phyloP scores from a whole-genome alignment of 78 protist genomes.

The Dictyostelium intermedium region DNA sequence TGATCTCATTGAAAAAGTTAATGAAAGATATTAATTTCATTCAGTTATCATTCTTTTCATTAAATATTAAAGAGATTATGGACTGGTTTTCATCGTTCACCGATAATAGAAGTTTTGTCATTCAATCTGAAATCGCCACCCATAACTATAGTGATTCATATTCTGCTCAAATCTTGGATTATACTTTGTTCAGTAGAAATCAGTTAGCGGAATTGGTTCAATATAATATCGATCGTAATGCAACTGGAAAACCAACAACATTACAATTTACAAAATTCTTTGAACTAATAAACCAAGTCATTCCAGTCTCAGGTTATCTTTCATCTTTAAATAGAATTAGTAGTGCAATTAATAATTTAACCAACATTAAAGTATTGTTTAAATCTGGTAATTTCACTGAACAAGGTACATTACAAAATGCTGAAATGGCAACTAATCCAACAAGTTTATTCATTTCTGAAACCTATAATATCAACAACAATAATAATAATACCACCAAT shows the following conservation, averaged over 20 bases:
- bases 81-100: background rate
- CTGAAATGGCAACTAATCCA: background rate
- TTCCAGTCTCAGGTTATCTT: background rate
- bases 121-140: background rate
- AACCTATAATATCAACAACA: background rate
- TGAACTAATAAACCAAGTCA: background rate
- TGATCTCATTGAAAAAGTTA: background rate
- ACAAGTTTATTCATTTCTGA: background rate
- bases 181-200: background rate
- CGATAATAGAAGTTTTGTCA: background rate
- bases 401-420: background rate
- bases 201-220: background rate
- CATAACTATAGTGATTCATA: background rate
- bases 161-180: background rate
- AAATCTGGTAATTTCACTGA: slow-evolving; percentile 6
- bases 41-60: background rate
- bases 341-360: background rate
- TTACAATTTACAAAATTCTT: background rate
- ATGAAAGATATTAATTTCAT: background rate
- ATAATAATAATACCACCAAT: background rate
- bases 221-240: background rate
- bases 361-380: background rate
- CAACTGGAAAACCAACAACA: background rate
- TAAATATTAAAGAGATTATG: background rate
- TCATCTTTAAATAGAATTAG: background rate